Evolutionary conservation across 164 flowering plant species (phyloP).

Genomic region (Sextonia rubra): DNA sequence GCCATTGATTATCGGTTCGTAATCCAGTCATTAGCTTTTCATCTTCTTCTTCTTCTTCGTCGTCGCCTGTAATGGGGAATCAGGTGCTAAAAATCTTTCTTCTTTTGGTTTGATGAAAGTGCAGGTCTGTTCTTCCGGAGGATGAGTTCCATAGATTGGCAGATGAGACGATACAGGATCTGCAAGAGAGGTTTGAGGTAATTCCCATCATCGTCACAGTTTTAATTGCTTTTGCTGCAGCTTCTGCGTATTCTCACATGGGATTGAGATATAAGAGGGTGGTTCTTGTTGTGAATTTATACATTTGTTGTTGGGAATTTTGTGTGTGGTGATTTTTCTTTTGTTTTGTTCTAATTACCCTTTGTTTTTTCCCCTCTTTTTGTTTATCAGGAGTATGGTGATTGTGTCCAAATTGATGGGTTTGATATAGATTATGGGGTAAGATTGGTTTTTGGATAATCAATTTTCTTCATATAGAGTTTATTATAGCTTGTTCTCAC

Average conservation of each 20-base stretch:
- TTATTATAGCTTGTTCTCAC: no score
- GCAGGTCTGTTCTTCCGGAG: constrained; percentile 72
- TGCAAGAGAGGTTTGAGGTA: constrained; percentile 89
- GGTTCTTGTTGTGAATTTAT: neutral
- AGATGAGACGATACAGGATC: constrained; percentile 65
- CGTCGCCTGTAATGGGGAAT: no score
- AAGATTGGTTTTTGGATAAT: constrained; percentile 13
- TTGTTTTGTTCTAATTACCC: neutral
- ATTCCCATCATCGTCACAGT: neutral
- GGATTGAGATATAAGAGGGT: no score
- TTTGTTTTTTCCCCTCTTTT: neutral
- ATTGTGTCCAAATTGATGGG: constrained; percentile 75
- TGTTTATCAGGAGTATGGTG: constrained; percentile 83
- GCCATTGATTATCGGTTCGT: constrained; percentile 20
- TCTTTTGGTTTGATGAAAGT: neutral
- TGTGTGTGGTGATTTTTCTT: no score
- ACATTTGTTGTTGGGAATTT: no score
- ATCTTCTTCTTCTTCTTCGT: no score
- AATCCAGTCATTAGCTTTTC: no score
- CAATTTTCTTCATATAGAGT: no score
- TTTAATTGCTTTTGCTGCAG: no score
- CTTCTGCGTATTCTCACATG: no score
- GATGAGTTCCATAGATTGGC: constrained; percentile 74
- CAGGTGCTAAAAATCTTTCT: neutral
- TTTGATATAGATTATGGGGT: constrained; percentile 94